Evolutionary conservation across 768 basidiomycete species (phyloP).

Genomic region (Boletus edulis): DNA sequence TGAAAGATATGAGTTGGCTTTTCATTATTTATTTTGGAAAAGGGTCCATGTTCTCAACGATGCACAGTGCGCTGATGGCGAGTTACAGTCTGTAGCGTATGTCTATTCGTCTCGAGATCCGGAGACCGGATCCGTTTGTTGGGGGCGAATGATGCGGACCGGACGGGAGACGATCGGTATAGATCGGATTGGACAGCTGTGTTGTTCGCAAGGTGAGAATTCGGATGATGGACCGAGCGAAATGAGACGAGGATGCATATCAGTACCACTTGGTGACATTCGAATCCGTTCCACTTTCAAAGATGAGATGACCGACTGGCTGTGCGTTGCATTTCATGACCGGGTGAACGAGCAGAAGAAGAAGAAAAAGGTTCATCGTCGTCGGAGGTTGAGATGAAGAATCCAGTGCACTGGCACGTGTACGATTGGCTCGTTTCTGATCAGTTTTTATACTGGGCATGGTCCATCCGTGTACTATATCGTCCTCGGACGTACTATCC

Average conservation of each 20-base stretch:
- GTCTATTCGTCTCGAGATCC: neutral
- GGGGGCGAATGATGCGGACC: conserved; percentile 2
- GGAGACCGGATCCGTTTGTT: neutral
- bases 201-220: too few species aligned
- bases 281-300: neutral
- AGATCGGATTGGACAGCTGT: neutral
- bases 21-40: too few species aligned
- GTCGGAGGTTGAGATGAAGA: neutral
- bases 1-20: neutral
- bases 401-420: conserved; percentile 26
- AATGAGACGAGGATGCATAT: too few species aligned
- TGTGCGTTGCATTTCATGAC: neutral
- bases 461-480: conserved; percentile 8
- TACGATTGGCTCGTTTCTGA: conserved; percentile 23
- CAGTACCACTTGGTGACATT: too few species aligned
- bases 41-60: neutral
- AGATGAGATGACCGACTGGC: conserved; percentile 1
- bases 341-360: neutral
- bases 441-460: conserved; percentile 32
- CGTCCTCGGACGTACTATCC: neutral
- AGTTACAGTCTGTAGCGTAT: too few species aligned
- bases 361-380: neutral
- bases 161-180: neutral
- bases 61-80: neutral
- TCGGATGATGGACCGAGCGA: too few species aligned